Base-by-base conservation (phyloP, 495 filamentous ascomycete genomes). In the Xylaria nigripes region DNA sequence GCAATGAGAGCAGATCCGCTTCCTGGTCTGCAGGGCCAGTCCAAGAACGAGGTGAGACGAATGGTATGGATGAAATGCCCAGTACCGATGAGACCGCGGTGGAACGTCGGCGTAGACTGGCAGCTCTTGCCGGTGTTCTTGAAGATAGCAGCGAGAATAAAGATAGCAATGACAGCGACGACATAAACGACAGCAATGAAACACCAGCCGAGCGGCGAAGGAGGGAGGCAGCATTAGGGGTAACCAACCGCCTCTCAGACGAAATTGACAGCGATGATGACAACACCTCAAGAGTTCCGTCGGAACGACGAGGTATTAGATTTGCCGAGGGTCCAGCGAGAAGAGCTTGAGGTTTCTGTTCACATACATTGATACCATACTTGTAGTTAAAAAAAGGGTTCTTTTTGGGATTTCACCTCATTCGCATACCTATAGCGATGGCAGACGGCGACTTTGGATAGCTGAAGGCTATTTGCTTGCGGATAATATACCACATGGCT, bases 201-300 rank as follows among this genome's bases (percentile, higher is more conserved):
- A 95, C 89, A 3, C 81, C 87, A 0, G 91, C 90, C 0, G 91
- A 96, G 70, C 77, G 86, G 41, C 78, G 86, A 34, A 78, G 90
- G 56, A 83, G 92, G 67, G 81, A 94, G 50, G 92, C 89, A 1
- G 92, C 91, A 4, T 71, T 96, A n/a, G 90, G 89, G 18, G 67
- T 83, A 44, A 70, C 78, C 6, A 64, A 72, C 21, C 42, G 49
- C 6, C 45, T 50, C n/a, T 74, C 78, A 8, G 77, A 76, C 15
- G 77, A 76, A 16, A 78, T 76, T 16, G 83, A 86, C 45, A 82
- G 80, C 38, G 78, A 81, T 12, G 85, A 88, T 36, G 82, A 83
- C 51, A 77, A 81, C 63, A 76, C 72, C 48, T 72, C 72, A 23
- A 59, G 75, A 61, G 71, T 75, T 48, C 72, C 73, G 29, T 66